Evolutionary conservation across 306 rosid species (phyloP), one percentile per base, ranked within the genome.

Genomic region (Quercus berberidifolia): DNA sequence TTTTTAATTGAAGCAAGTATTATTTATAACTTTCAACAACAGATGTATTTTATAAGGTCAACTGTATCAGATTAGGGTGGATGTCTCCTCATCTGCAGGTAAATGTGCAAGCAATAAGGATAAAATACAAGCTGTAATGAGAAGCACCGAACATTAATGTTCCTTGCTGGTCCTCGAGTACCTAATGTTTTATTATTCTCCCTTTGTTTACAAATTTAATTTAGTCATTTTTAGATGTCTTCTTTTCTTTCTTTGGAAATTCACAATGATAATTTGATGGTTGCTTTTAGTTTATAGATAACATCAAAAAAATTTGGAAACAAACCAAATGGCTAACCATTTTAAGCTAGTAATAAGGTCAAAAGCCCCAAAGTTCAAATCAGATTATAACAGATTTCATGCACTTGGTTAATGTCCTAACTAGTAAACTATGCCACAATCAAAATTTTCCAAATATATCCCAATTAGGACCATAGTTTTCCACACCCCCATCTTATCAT

Each of bases 11-110:
- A 77, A 41, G 21, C 68, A 7, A 57, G 10, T 52, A 69, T 25
- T 76, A 8, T 41, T 13, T 43, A 4, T 17, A 83, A 26, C 59
- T 57, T 80, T 83, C 78, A 65, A 83, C 71, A 17, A 83, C 49
- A 69, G 54, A 15, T 28, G 25, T 46, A 74, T 41, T 30, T 81
- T 43, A 71, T 49, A 43, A 60, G 80, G 83, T 83, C 87, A 80
- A 78, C 87, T 74, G 75, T 41, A 46, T 58, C 69, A 35, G 3
- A 69, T 71, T 43, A 19, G 71, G 54, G 78, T 60, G 71, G 77
- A 67, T 85, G 85, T 74, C 78, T 77, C 85, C 62, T 74, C 75
- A 72, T 69, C 77, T 74, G 73, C 80, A 41, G 25, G 31, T 55
- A 51, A 33, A 74, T 80, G 65, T 49, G 63, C 76, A 78, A 77